Evolutionary conservation across 2,329 filamentous ascomycete species (phyloP), one percentile per base, ranked within the genome.

Genomic region (Xylariales sp.): DNA sequence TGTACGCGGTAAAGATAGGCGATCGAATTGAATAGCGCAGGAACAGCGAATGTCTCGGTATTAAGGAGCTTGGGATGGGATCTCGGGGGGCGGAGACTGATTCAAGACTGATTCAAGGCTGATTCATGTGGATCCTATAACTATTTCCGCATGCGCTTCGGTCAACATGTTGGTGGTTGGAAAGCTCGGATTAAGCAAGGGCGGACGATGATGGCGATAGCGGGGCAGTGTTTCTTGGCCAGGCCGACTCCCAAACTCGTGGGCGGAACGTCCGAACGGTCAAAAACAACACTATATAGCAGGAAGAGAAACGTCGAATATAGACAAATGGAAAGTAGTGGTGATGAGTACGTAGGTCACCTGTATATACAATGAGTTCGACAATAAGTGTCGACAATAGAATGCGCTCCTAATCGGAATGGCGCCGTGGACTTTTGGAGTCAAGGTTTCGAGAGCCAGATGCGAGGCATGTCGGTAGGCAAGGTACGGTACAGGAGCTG

Each of bases 131-230:
- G 52, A 45, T 50, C 18, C 39, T 46, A 43, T 30, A 32, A 30
- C 18, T 53, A 54, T 49, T 41, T 32, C 49, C 14, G 54, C 39
- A 65, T 65, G 49, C n/a, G 53, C 46, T 52, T 57, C 60, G 46
- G 32, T 32, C 43, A 53, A 59, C 67, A 71, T 70, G 55, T 36
- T 68, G 64, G 48, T 64, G 58, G 28, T n/a, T 34, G 18, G 36
- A 53, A 34, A 57, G 32, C 36, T 52, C 14, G 16, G n/a, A 28
- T 34, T 30, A 30, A 34, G 8, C 12, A 8, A 23, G 49, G 7
- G 49, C 49, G 30, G 30, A 10, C 28, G 46, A 53, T 18, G 39
- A n/a, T 41, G 50, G 14, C 23, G 61, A 57, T 61, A 36, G 55
- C 45, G 61, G 56, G 56, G 56, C 32, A 39, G 43, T 55, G 8